Evolutionary conservation across 352 stramenopile species (phyloP).

Genomic region (Pythium scleroteichum): DNA sequence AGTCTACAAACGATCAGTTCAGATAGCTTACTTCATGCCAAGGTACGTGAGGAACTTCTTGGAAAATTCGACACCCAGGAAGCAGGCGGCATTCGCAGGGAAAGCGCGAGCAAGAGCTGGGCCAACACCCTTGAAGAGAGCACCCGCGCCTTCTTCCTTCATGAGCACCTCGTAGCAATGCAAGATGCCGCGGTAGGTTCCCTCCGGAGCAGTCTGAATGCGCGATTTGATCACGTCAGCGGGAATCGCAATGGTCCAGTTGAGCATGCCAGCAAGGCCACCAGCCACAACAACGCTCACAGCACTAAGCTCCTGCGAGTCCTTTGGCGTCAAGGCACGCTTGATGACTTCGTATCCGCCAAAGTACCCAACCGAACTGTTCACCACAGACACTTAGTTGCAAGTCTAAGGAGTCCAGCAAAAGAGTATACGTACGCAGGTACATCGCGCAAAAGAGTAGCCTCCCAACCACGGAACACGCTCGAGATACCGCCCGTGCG

Average conservation of each 20-base stretch:
- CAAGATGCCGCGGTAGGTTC: conserved; percentile 91
- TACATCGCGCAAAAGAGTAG: conserved; percentile 94
- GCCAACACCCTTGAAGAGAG: conserved; percentile 94
- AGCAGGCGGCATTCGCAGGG: conserved; percentile 96
- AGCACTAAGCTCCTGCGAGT: conserved; percentile 82
- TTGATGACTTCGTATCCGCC: conserved; percentile 94
- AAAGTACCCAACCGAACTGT: conserved; percentile 94
- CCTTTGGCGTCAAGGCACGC: conserved; percentile 75
- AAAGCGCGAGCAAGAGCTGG: conserved; percentile 95
- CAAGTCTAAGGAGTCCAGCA: background rate
- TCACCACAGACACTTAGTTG: background rate
- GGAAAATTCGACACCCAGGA: conserved; percentile 89
- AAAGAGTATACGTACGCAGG: conserved; percentile 60
- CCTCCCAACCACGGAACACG: conserved; percentile 94
- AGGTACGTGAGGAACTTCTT: conserved; percentile 81
- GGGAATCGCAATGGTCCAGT: conserved; percentile 95
- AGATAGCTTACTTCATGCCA: conserved; percentile 63
- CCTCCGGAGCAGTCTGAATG: conserved; percentile 95
- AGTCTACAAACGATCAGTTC: conserved; percentile 8
- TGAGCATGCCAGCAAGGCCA: conserved; percentile 93
- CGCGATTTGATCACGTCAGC: conserved; percentile 96
- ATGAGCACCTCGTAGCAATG: conserved; percentile 94
- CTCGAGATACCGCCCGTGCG: conserved; percentile 89
- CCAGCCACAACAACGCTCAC: conserved; percentile 92
- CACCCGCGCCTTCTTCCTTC: conserved; percentile 91